These are phyloP conservation scores for Remersonia thermophila DNA, from an alignment of 2,329 filamentous ascomycete species.

Conservation along the genomic window DNA sequence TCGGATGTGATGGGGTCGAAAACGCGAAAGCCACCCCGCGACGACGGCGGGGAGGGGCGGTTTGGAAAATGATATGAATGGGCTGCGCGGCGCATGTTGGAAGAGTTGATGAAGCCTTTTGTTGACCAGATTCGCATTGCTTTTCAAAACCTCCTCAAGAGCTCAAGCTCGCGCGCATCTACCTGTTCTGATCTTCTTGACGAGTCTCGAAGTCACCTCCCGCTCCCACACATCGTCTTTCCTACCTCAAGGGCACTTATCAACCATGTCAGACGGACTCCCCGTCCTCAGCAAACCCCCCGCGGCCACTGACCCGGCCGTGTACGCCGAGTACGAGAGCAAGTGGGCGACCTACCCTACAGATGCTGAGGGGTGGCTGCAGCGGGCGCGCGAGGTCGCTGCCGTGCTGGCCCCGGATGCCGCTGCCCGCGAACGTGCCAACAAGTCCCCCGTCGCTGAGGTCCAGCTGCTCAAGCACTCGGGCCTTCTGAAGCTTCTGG, in stretches of 20 bases:
- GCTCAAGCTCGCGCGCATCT: too few species aligned
- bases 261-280: not conserved
- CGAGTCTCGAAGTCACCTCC: too few species aligned
- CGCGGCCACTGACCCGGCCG: slow-evolving; percentile 23
- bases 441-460: slow-evolving; percentile 29
- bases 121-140: too few species aligned
- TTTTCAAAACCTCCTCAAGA: too few species aligned
- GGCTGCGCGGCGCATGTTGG: too few species aligned
- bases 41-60: too few species aligned
- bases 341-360: slow-evolving; percentile 25
- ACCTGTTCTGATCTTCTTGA: too few species aligned
- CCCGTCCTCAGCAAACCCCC: slow-evolving; percentile 5
- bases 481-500: slow-evolving; percentile 27
- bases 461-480: slow-evolving; percentile 30
- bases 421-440: slow-evolving; percentile 24
- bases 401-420: slow-evolving; percentile 24
- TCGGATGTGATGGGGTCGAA: too few species aligned
- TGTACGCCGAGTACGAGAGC: slow-evolving; percentile 25
- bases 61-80: too few species aligned
- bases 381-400: slow-evolving; percentile 28
- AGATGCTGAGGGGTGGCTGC: slow-evolving; percentile 25
- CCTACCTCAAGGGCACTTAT: not conserved
- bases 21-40: too few species aligned
- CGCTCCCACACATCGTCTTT: too few species aligned
- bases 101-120: too few species aligned